Percentiles rank a stretch among this genome's conserved stretches.
Conservation (phyloP, 495 filamentous ascomycete genomes). For the Lindgomyces ingoldianus region DNA sequence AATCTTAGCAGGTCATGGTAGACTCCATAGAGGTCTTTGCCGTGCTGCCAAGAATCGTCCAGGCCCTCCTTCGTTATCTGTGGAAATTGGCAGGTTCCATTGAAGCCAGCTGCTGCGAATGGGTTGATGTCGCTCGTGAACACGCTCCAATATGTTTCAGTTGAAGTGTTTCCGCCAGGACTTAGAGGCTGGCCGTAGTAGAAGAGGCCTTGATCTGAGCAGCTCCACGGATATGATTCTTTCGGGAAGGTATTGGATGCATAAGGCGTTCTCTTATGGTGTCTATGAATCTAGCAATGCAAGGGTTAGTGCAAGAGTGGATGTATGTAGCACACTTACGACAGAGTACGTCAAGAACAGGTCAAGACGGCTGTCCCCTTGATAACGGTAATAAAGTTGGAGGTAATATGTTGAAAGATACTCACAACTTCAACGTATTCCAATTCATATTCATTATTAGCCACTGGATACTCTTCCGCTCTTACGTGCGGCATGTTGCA, state of each 20-base stretch:
- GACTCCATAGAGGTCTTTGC: conserved; percentile 62
- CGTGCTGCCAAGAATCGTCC: conserved; percentile 67
- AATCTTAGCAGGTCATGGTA: conserved; percentile 63
- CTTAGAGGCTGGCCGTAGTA: conserved; percentile 57
- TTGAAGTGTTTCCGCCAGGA: conserved; percentile 44
- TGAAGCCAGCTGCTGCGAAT: conserved; percentile 58
- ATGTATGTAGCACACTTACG: background rate
- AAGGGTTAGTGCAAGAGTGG: background rate
- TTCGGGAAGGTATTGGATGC: conserved; percentile 65
- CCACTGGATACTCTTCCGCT: conserved; percentile 54
- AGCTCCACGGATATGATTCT: conserved; percentile 66
- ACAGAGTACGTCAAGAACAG: conserved; percentile 37
- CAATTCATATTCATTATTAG: conserved; percentile 54
- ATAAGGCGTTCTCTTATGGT: conserved; percentile 75
- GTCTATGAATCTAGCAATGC: conserved; percentile 60
- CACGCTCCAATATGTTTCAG: conserved; percentile 58
- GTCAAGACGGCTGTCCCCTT: no score
- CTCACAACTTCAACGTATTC: conserved; percentile 69
- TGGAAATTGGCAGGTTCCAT: conserved; percentile 68
- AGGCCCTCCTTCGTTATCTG: conserved; percentile 67
- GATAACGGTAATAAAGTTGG: no score
- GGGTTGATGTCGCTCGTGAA: conserved; percentile 60
- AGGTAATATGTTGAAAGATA: no score
- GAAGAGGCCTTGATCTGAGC: conserved; percentile 61
- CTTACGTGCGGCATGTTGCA: conserved; percentile 79